phyloP scores from a whole-genome alignment of 179 eudicot species.

The Spergularia azorica region DNA sequence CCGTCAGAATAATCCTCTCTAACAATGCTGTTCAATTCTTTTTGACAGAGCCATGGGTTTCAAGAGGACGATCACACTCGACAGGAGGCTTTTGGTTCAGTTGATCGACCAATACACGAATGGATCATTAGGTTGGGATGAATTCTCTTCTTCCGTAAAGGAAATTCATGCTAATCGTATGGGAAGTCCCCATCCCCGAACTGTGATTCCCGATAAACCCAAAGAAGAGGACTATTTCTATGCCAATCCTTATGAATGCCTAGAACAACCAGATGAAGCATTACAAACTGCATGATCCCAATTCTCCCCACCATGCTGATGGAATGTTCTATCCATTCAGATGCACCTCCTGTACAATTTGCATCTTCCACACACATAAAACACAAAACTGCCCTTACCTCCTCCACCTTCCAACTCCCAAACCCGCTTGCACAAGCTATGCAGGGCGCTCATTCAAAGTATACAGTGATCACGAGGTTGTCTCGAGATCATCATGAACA shows the following conservation, averaged over 20 bases:
- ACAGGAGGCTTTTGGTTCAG: slow-evolving; percentile 56
- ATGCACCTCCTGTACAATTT: slow-evolving; percentile 35
- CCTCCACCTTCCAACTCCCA: not conserved
- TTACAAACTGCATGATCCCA: slow-evolving; percentile 38
- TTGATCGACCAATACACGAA: slow-evolving; percentile 47
- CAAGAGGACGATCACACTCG: slow-evolving; percentile 59
- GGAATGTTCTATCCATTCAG: slow-evolving; percentile 20
- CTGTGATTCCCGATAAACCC: slow-evolving; percentile 53
- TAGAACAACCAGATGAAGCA: slow-evolving; percentile 38
- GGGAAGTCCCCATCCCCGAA: slow-evolving; percentile 59
- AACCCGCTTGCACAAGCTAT: not conserved
- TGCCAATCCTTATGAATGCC: slow-evolving; percentile 71
- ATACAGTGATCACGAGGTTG: slow-evolving; percentile 18
- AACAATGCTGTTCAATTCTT: slow-evolving; percentile 1
- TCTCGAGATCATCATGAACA: slow-evolving; percentile 28
- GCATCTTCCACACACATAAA: slow-evolving; percentile 19
- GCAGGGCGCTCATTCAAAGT: not conserved
- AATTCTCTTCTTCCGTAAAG: slow-evolving; percentile 56
- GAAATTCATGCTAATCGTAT: slow-evolving; percentile 56
- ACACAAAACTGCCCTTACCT: not conserved
- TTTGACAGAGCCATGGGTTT: slow-evolving; percentile 51
- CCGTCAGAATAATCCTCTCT: not conserved
- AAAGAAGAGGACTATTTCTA: slow-evolving; percentile 79
- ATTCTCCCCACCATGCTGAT: slow-evolving; percentile 22
- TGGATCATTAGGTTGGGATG: slow-evolving; percentile 57